A percentile compares a stretch with the other conserved stretches of the same genome.
Evolutionary conservation across 1,284 basidiomycete genomes (phyloP).

Genomic region (Phenoliferia sp.): DNA sequence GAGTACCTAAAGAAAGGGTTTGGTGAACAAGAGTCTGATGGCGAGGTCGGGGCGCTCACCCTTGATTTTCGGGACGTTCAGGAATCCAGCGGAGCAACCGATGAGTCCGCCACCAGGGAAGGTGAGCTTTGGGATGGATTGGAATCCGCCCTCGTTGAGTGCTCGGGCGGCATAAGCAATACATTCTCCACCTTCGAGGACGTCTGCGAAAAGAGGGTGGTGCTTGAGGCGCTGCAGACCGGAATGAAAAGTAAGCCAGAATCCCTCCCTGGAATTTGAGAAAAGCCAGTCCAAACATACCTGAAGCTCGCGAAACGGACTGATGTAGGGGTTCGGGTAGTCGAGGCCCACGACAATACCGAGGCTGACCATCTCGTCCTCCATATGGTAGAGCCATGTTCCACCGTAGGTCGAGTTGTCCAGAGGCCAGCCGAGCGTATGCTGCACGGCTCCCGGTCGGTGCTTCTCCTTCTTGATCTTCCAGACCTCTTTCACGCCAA

Average conservation of each 20-base stretch:
- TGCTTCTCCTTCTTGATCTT: conserved; percentile 72
- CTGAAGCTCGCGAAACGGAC: conserved; percentile 90
- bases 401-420: conserved; percentile 85
- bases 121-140: conserved; percentile 83
- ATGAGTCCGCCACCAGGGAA: conserved; percentile 95
- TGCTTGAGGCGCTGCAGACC: conserved; percentile 88
- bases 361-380: conserved; percentile 80
- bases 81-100: conserved; percentile 92
- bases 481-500: conserved; percentile 98
- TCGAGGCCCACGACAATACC: conserved; percentile 92
- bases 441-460: conserved; percentile 77
- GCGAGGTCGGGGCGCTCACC: conserved; percentile 40
- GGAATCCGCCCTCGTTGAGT: conserved; percentile 90
- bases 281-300: conserved; percentile 48
- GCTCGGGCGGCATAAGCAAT: conserved; percentile 88
- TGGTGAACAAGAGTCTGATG: not conserved
- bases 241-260: conserved; percentile 57
- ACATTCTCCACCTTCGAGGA: conserved; percentile 72
- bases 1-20: conserved; percentile 57
- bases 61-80: conserved; percentile 98
- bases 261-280: not conserved
- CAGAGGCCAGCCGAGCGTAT: conserved; percentile 93
- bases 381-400: conserved; percentile 95
- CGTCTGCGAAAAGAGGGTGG: conserved; percentile 80
- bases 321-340: conserved; percentile 89